phyloP scores from a whole-genome alignment of 371 early-diverging fungal genomes.

The Entomophthora muscae region DNA sequence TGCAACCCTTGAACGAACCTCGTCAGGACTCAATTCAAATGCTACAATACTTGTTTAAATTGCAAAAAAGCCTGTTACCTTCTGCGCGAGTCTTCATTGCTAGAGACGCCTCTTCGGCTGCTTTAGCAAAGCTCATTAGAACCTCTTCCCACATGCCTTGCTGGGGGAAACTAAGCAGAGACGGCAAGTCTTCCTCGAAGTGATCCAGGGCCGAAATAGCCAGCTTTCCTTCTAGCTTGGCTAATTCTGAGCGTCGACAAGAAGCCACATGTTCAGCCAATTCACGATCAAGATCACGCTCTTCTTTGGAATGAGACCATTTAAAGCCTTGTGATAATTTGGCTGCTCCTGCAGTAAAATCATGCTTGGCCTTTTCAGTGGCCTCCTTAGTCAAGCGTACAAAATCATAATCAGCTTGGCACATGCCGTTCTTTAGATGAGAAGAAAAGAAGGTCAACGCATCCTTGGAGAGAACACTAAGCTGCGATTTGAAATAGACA shows the following conservation, averaged over 20 bases:
- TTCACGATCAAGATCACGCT: conserved; percentile 36
- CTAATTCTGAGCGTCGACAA: conserved; percentile 58
- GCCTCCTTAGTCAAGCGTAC: conserved; percentile 24
- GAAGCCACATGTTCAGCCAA: conserved; percentile 40
- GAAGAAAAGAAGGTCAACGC: conserved; percentile 39
- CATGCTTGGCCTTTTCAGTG: conserved; percentile 20
- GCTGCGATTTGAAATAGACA: conserved; percentile 61
- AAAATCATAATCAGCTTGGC: conserved; percentile 31
- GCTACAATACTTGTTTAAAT: neutral
- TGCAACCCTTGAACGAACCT: conserved; percentile 23
- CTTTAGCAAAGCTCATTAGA: conserved; percentile 28
- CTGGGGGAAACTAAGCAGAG: conserved; percentile 42
- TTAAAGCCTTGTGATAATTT: conserved; percentile 36
- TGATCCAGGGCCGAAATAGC: conserved; percentile 36
- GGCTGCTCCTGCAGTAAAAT: conserved; percentile 19
- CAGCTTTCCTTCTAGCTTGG: conserved; percentile 45
- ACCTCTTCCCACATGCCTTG: conserved; percentile 58
- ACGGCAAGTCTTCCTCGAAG: conserved; percentile 47
- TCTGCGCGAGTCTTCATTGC: conserved; percentile 19
- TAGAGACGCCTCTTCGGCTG: conserved; percentile 25
- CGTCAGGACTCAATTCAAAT: conserved; percentile 36
- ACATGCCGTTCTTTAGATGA: conserved; percentile 14
- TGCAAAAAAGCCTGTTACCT: conserved; percentile 12
- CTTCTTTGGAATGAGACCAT: conserved; percentile 58
- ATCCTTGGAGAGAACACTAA: conserved; percentile 64